phyloP scores from a whole-genome alignment of 768 basidiomycete species.

The Tulasnella sp. region DNA sequence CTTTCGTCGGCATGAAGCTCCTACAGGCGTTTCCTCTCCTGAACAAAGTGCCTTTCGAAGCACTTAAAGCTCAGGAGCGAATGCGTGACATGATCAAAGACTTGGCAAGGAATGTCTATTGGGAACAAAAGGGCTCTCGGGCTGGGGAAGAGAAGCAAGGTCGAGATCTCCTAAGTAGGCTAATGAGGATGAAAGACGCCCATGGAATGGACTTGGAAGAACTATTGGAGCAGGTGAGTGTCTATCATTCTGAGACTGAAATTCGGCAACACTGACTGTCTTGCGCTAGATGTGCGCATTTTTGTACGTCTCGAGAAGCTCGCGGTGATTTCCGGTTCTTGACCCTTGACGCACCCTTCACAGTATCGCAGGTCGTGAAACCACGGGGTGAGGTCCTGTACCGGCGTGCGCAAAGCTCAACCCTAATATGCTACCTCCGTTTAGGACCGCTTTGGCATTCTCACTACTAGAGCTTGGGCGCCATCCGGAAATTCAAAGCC shows the following conservation, averaged over 20 bases:
- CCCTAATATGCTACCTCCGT: neutral
- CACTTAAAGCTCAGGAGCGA: conserved; percentile 34
- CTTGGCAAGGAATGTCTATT: conserved; percentile 16
- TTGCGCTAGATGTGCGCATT: conserved; percentile 37
- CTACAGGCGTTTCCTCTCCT: conserved; percentile 35
- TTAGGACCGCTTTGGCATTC: conserved; percentile 37
- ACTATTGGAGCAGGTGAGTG: conserved; percentile 28
- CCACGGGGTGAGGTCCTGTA: conserved; percentile 34
- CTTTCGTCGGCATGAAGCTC: conserved; percentile 31
- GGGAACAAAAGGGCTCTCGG: neutral
- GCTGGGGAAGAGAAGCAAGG: conserved; percentile 16
- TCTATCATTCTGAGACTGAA: neutral
- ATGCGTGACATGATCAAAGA: conserved; percentile 33
- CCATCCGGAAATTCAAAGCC: conserved; percentile 39
- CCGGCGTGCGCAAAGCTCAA: neutral
- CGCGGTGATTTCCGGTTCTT: neutral
- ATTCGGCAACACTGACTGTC: neutral
- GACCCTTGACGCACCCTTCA: neutral
- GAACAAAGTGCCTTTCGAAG: conserved; percentile 32
- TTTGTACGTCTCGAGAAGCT: conserved; percentile 29
- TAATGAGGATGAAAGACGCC: conserved; percentile 13
- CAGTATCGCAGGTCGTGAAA: conserved; percentile 46
- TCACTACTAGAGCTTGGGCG: conserved; percentile 42
- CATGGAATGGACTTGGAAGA: conserved; percentile 25
- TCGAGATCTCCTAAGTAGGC: conserved; percentile 25